Percentiles rank a stretch among this genome's conserved stretches.
These are phyloP conservation scores for Saposhnikovia divaricata DNA, from an alignment of 129 eudicot species.

Conservation along the genomic window DNA sequence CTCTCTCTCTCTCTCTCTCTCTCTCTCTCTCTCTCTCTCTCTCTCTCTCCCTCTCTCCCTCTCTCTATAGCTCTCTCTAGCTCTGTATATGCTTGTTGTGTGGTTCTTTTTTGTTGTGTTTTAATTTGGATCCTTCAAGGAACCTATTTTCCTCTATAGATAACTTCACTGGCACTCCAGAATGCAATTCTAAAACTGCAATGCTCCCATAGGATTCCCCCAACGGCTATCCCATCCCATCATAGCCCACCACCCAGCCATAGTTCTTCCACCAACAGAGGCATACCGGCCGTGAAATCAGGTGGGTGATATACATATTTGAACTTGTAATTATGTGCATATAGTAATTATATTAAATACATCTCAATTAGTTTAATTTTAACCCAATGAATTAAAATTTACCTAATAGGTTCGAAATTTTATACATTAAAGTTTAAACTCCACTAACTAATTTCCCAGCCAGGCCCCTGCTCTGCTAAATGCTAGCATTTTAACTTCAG, in stretches of 20 bases:
- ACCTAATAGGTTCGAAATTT: not conserved
- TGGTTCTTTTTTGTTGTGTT: too few species aligned
- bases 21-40: too few species aligned
- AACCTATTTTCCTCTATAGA: not conserved
- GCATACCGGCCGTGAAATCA: not conserved
- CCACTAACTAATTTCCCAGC: not conserved
- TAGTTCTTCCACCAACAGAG: not conserved
- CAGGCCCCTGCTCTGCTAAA: not conserved
- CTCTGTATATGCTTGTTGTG: too few species aligned
- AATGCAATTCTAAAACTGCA: not conserved
- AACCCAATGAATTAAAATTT: not conserved
- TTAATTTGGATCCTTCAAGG: not conserved
- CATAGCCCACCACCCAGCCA: not conserved
- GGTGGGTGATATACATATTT: not conserved
- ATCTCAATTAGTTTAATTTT: not conserved
- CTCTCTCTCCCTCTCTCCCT: too few species aligned
- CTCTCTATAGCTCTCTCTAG: too few species aligned
- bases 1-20: too few species aligned
- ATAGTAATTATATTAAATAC: not conserved
- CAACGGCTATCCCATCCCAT: not conserved
- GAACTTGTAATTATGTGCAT: too few species aligned
- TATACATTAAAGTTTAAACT: not conserved
- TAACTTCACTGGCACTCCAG: not conserved
- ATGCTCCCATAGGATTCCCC: not conserved
- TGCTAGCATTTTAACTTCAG: not conserved